Evolutionary conservation across 1,284 basidiomycete genomes (phyloP).

Genomic region (Crucibulum parvulum): DNA sequence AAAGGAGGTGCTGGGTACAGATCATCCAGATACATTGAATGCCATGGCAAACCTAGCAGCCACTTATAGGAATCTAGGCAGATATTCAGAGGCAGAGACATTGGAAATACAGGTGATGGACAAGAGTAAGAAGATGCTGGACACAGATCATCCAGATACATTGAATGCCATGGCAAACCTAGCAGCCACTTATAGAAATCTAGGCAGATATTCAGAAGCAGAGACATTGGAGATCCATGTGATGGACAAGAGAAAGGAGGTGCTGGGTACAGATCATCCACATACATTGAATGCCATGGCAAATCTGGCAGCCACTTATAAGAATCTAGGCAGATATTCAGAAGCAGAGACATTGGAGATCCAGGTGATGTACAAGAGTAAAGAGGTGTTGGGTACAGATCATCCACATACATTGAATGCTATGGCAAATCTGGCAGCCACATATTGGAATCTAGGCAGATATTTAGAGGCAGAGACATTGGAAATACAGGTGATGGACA

Average conservation of each 20-base stretch:
- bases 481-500: no score
- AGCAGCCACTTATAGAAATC: not conserved
- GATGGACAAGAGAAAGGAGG: slow-evolving; percentile 1
- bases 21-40: slow-evolving; percentile 7
- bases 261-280: slow-evolving; percentile 7
- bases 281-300: slow-evolving; percentile 4
- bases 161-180: no score
- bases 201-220: not conserved
- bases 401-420: no score
- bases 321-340: not conserved
- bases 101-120: no score
- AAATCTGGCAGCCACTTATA: slow-evolving; percentile 1
- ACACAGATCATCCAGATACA: no score
- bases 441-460: no score
- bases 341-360: slow-evolving; percentile 3
- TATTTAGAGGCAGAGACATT: no score
- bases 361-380: slow-evolving; percentile 5
- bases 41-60: not conserved
- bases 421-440: no score
- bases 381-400: slow-evolving; percentile 3
- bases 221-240: slow-evolving; percentile 3
- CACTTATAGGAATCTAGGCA: not conserved
- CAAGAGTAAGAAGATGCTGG: no score
- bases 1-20: slow-evolving; percentile 5
- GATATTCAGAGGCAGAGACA: not conserved